Conservation (phyloP, 805 yeast genomes). For the Spathaspora sp. region DNA sequence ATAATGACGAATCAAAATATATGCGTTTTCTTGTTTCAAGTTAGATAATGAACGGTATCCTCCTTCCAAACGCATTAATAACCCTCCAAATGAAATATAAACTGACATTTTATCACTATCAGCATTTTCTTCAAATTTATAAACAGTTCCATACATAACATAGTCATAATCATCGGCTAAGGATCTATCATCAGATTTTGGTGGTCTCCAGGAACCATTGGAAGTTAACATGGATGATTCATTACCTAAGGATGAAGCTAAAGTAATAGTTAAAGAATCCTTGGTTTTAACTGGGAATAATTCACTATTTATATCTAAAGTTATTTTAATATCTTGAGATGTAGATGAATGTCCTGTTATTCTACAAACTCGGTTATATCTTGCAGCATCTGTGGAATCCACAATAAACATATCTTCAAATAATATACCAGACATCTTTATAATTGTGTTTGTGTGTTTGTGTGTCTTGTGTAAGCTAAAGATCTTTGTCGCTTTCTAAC, state of each 20-base stretch:
- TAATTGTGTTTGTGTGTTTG: conserved; percentile 1
- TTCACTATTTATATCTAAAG: conserved; percentile 88
- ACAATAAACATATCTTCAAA: conserved; percentile 92
- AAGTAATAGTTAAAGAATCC: conserved; percentile 79
- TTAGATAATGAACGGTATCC: conserved; percentile 83
- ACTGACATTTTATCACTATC: conserved; percentile 73
- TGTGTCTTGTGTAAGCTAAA: not conserved
- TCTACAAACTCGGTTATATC: conserved; percentile 90
- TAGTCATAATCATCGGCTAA: conserved; percentile 96
- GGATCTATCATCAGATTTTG: conserved; percentile 76
- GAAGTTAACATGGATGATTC: conserved; percentile 42
- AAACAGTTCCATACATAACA: conserved; percentile 97
- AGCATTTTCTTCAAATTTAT: conserved; percentile 86
- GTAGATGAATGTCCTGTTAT: conserved; percentile 85
- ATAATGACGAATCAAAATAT: conserved; percentile 78
- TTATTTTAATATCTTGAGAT: conserved; percentile 72
- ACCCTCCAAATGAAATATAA: conserved; percentile 93
- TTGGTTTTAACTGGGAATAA: conserved; percentile 77
- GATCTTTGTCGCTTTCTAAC: too few species aligned
- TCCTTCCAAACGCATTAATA: conserved; percentile 91
- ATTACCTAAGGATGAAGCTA: conserved; percentile 70
- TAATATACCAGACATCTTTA: conserved; percentile 53
- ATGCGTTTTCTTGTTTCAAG: conserved; percentile 91
- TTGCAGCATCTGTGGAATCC: conserved; percentile 77
- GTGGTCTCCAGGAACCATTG: conserved; percentile 77